Base-by-base conservation (phyloP, 2,329 filamentous ascomycete species). In the Mariannaea sp. region DNA sequence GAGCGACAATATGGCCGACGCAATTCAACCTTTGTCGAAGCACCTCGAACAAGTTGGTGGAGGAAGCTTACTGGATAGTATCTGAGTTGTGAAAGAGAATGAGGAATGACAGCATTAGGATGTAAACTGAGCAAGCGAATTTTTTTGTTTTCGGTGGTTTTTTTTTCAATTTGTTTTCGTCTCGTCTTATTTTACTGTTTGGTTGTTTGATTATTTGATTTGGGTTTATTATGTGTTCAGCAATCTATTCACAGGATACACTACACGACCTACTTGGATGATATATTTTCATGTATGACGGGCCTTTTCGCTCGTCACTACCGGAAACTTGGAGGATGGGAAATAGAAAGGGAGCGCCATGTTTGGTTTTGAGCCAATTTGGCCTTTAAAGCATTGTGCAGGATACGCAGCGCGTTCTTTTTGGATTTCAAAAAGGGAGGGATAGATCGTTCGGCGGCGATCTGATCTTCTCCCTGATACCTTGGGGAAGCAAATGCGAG, bases 11-110 rank as follows among this genome's bases (percentile, higher is more conserved):
- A 74, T 39, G 71, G 68, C 38, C 70, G 71, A 17, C 75, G 76
- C 16, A 69, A 71, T 33, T 73, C 74, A 16, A 63, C 73, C 17
- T 75, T 77, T 44, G 72, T 73, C 57, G 78, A 81, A n/a, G 29
- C 68, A 33, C 80, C 80, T 16, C 73, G 80, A 52, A 81, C 77
- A 56, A 83, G 80, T 58, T 84, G 82, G 81, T 85, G 82, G 82
- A 80, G 73, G 71, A 83, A 83, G 72, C 68, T 83, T 46, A 77
- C 77, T 5, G 75, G 76, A 47, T 73, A 57, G 67, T 50, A 35
- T 27, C 26, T 39, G 40, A 5, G 24, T 22, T 30, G 22, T 32
- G 26, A 20, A 36, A 33, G 26, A 40, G 41, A 30, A 58, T 56
- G 53, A 55, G 57, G 40, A 50, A 61, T 55, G 48, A 56, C 60